These are phyloP conservation scores for Huntiella abstrusa DNA, from an alignment of 2,329 filamentous ascomycete genomes.

Conservation along the genomic window DNA sequence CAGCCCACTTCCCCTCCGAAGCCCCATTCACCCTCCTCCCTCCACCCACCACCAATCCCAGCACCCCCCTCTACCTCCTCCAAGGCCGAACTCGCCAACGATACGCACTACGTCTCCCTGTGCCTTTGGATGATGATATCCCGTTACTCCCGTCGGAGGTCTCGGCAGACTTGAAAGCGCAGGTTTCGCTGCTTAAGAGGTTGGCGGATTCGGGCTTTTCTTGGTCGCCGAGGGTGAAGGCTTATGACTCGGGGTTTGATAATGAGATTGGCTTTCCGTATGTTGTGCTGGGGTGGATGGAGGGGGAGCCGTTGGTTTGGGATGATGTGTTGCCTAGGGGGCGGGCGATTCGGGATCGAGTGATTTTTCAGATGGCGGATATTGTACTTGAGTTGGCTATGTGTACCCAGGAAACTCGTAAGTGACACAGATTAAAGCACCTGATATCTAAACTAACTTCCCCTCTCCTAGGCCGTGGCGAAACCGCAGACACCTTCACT, in stretches of 20 bases:
- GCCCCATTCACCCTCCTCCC: conserved; percentile 1
- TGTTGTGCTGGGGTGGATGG: conserved; percentile 10
- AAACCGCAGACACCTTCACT: conserved; percentile 7
- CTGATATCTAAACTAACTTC: neutral
- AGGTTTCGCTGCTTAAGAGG: neutral
- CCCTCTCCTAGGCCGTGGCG: conserved; percentile 2
- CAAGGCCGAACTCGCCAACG: conserved; percentile 5
- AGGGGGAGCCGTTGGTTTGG: conserved; percentile 1
- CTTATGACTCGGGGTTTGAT: conserved; percentile 2
- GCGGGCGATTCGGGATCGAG: conserved; percentile 1
- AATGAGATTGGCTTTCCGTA: conserved; percentile 8
- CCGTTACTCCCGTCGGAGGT: too few relatives aligned
- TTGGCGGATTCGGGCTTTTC: conserved; percentile 9
- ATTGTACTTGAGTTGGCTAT: conserved; percentile 9
- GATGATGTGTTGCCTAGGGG: conserved; percentile 1
- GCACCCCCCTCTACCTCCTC: conserved; percentile 5
- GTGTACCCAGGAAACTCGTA: conserved; percentile 11
- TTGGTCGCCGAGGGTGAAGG: conserved; percentile 9
- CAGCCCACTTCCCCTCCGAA: conserved; percentile 3
- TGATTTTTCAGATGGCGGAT: conserved; percentile 9
- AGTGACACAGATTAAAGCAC: neutral
- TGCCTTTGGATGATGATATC: neutral
- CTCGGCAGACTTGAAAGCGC: neutral
- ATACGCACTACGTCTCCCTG: conserved; percentile 5
- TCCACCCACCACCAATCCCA: neutral